These are phyloP conservation scores for Sarcocystis neurona DNA, from an alignment of 169 alveolate species.

Conservation along the genomic window DNA sequence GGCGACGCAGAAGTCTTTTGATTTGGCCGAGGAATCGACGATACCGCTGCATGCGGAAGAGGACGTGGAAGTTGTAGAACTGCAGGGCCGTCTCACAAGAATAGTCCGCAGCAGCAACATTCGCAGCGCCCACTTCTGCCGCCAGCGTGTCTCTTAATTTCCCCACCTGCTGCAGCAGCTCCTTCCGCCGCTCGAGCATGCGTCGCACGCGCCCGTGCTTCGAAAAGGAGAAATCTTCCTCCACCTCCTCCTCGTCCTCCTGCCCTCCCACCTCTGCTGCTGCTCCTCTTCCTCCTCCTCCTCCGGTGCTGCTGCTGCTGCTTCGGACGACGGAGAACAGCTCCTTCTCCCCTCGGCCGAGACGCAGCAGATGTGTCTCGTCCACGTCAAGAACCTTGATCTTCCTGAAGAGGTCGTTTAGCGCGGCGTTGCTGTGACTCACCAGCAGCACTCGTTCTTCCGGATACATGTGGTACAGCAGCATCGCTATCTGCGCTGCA, in stretches of 20 bases:
- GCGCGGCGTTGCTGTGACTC: slow-evolving; percentile 78
- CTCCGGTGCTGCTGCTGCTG: too few relatives aligned
- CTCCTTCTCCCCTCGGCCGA: slow-evolving; percentile 86
- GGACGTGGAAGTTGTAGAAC: slow-evolving; percentile 56
- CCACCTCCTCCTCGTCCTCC: slow-evolving; percentile 66
- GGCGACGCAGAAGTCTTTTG: slow-evolving; percentile 25
- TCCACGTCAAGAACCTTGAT: slow-evolving; percentile 86
- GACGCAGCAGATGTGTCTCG: slow-evolving; percentile 88
- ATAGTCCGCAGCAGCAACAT: slow-evolving; percentile 57
- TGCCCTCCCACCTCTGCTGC: slow-evolving; percentile 31
- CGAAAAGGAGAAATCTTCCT: slow-evolving; percentile 72
- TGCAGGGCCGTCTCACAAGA: slow-evolving; percentile 66
- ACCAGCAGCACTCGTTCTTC: slow-evolving; percentile 86
- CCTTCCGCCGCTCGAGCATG: slow-evolving; percentile 73
- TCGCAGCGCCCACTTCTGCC: slow-evolving; percentile 20
- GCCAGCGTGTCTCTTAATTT: slow-evolving; percentile 22
- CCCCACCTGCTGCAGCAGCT: slow-evolving; percentile 57
- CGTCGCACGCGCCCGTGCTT: slow-evolving; percentile 88
- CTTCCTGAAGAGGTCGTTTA: slow-evolving; percentile 91
- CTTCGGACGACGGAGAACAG: too few relatives aligned
- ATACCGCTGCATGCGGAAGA: slow-evolving; percentile 45
- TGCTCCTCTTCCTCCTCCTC: too few relatives aligned
- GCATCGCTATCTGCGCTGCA: slow-evolving; percentile 88
- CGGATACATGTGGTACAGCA: slow-evolving; percentile 85
- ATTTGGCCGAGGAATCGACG: background rate